These are phyloP conservation scores for Melanomma pulvis-pyrius DNA, from an alignment of 495 filamentous ascomycete genomes.

Conservation along the genomic window DNA sequence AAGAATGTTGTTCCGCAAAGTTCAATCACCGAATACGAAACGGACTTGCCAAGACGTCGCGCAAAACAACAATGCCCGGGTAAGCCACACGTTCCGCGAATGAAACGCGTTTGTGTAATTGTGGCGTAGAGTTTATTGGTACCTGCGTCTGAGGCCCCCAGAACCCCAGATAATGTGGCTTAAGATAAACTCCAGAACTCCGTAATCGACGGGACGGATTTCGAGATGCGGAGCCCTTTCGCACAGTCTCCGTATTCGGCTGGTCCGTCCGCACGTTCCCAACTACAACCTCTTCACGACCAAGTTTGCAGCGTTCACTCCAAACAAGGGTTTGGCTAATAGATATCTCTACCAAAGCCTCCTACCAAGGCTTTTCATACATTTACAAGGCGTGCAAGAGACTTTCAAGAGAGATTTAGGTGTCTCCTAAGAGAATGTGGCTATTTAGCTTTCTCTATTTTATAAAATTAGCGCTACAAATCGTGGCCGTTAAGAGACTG, in stretches of 20 bases:
- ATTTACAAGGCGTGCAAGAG: no score
- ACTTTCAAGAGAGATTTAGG: no score
- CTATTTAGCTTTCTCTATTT: no score
- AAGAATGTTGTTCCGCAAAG: not conserved
- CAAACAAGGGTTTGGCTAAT: no score
- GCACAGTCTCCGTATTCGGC: not conserved
- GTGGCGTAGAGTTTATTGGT: constrained; percentile 15
- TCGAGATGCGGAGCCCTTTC: not conserved
- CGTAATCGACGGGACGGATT: constrained; percentile 3
- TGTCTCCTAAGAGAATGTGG: no score
- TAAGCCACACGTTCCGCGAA: constrained; percentile 7
- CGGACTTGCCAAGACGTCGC: constrained; percentile 20
- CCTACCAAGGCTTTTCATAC: no score
- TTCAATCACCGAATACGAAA: constrained; percentile 35
- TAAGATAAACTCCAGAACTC: not conserved
- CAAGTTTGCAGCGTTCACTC: no score
- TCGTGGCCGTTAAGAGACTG: no score
- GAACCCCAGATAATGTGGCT: constrained; percentile 10
- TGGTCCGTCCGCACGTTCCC: not conserved
- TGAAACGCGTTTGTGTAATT: not conserved
- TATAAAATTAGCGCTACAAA: no score
- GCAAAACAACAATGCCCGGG: not conserved
- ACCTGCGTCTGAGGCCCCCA: constrained; percentile 13
- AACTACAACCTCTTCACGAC: not conserved
- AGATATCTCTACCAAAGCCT: no score